Conservation (phyloP, 225 moss, liverwort and hornwort genomes). For the Sphagnum contortum region DNA sequence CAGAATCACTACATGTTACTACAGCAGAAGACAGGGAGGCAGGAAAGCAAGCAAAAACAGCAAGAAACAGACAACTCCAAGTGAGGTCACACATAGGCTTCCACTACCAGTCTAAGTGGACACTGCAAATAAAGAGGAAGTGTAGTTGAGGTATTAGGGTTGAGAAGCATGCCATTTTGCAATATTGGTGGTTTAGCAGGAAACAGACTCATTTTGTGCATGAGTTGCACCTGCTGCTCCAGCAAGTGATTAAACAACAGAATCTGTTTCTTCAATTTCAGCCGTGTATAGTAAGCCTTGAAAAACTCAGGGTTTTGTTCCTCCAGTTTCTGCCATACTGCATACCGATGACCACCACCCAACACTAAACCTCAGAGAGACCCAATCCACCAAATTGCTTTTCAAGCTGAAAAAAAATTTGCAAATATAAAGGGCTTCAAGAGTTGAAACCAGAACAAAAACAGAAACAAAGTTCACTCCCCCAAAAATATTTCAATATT, state of each 20-base stretch:
- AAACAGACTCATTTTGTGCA: slow-evolving; percentile 86
- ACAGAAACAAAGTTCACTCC: too few species aligned
- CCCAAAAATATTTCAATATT: too few species aligned
- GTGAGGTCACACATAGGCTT: too few species aligned
- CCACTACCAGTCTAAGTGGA: too few species aligned
- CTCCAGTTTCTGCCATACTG: slow-evolving; percentile 99
- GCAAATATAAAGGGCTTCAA: too few species aligned
- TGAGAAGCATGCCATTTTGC: slow-evolving; percentile 88
- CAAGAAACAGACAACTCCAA: too few species aligned
- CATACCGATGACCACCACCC: background rate
- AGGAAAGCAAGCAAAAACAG: too few species aligned
- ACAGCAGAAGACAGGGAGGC: background rate
- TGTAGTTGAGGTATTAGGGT: slow-evolving; percentile 8
- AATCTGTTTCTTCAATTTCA: slow-evolving; percentile 97
- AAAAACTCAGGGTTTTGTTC: slow-evolving; percentile 98
- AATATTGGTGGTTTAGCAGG: slow-evolving; percentile 55
- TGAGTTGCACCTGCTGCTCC: slow-evolving; percentile 76
- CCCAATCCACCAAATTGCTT: too few species aligned
- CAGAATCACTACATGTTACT: background rate
- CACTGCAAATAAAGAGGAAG: background rate
- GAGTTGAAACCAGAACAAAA: too few species aligned
- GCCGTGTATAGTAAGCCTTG: slow-evolving; percentile 94
- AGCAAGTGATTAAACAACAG: slow-evolving; percentile 88
- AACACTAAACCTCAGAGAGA: too few species aligned
- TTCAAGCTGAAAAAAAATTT: too few species aligned